A percentile compares a stretch with the other conserved stretches of the same genome.
Evolutionary conservation across 1,284 basidiomycete genomes (phyloP).

Genomic region (Rhodotorula mucilaginosa): DNA sequence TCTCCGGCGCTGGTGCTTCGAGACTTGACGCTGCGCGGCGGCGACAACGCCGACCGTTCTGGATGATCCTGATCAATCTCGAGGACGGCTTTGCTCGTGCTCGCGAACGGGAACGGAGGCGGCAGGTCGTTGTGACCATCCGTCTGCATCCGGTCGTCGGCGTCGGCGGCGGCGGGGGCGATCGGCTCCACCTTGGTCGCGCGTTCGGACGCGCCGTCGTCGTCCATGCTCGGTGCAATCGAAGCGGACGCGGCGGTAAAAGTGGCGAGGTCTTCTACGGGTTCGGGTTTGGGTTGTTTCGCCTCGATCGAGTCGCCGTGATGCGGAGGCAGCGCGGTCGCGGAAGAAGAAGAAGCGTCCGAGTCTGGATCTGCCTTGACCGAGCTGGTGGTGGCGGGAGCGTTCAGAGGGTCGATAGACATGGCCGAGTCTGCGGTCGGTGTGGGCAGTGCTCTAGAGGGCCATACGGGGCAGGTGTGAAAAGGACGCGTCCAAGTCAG

Average conservation of each 20-base stretch:
- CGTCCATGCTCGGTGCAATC: background rate
- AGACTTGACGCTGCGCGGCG: background rate
- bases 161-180: background rate
- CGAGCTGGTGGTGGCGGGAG: background rate
- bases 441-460: background rate
- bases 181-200: background rate
- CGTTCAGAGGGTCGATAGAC: background rate
- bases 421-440: background rate
- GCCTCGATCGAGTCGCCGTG: too few species aligned
- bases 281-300: background rate
- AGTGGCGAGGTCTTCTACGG: background rate
- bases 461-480: too few species aligned
- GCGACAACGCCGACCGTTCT: background rate
- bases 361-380: background rate
- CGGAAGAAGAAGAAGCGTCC: background rate
- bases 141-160: constrained; percentile 13
- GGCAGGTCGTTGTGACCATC: constrained; percentile 1
- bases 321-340: too few species aligned
- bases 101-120: constrained; percentile 14
- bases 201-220: background rate
- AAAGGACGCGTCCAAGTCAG: background rate
- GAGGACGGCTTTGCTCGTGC: background rate
- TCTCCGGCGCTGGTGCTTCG: background rate
- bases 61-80: background rate
- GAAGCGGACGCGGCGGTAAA: constrained; percentile 4